A percentile compares a stretch with the other conserved stretches of the same genome.
Evolutionary conservation across 2,329 filamentous ascomycete species (phyloP).

Genomic region (Xylaria sp.): DNA sequence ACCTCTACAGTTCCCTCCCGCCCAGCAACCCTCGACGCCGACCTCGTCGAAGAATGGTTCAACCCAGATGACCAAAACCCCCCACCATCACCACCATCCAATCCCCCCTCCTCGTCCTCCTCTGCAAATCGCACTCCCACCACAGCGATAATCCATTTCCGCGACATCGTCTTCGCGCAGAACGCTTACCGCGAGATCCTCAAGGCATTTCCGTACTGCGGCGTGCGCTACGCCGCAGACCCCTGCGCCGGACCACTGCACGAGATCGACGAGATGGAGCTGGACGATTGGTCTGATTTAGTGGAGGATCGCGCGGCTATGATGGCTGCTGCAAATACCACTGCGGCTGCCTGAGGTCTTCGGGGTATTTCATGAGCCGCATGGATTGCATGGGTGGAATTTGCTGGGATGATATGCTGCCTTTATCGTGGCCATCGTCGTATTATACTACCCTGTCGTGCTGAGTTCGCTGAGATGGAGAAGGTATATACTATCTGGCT

Average conservation of each 20-base stretch:
- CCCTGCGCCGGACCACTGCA: slow-evolving; percentile 7
- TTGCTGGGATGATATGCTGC: neutral
- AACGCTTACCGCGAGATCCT: neutral
- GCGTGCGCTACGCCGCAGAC: neutral
- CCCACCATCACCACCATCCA: no score
- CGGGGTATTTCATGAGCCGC: no score
- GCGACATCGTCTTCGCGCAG: slow-evolving; percentile 1
- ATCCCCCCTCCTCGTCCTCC: no score
- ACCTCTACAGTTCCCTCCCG: no score
- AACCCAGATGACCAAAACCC: neutral
- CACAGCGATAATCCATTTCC: slow-evolving; percentile 17
- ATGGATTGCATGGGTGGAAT: neutral
- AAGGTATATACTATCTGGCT: neutral
- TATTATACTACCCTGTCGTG: no score
- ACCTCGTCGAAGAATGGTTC: neutral
- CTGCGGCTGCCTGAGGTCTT: neutral
- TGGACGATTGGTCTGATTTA: neutral
- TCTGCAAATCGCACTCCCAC: no score
- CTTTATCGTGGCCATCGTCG: neutral
- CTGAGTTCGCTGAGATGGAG: no score
- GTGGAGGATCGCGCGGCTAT: no score
- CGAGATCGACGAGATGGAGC: neutral
- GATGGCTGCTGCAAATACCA: no score
- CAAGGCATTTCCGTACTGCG: neutral
- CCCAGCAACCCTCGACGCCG: neutral